Base-by-base conservation (phyloP, 2,329 filamentous ascomycete species). In the Penicillium sp. region DNA sequence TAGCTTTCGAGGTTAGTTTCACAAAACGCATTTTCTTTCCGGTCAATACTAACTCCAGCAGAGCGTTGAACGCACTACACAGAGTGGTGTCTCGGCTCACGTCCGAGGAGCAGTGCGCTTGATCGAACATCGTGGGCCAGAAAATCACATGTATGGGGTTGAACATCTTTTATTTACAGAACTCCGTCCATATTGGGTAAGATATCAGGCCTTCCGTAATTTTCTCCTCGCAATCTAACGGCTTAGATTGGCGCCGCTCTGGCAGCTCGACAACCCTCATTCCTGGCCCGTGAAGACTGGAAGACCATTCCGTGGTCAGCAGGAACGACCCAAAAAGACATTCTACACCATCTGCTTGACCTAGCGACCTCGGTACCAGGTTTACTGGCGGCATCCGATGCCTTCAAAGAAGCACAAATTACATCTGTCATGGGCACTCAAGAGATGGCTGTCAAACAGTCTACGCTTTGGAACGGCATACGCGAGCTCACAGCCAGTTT, bases 81-180 rank as follows among this genome's bases (percentile, higher is more conserved):
- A 71, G 37, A 67, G 59, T 4, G 71, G 68, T 19, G 67, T 76
- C 8, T 45, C 62, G 1, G 71, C 73, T 29, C 74, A 76, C 45
- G 68, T 74, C 15, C 61, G 65, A 42, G 74, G 74, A 45, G 74
- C 73, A 15, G 59, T 74, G 55, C 71, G 70, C 33, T 51, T 76
- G 51, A 71, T 76, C 23, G 70, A 75, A 47, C 73, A 75, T 56
- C 72, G 74, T 31, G 74, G 74, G 9, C 73, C 74, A 0, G 73
- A 75, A 49, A 75, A 71, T 37, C 74, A 76, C 57, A 71, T 75
- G 50, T 71, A 73, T 56, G 74, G 74, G 1, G 71, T 76, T 3
- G 74, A 76, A 48, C 74, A 76, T 63, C 60, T 74, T 4, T 54
- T 75, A 7, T 76, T 73, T 46, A 72, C 73, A 3, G 74, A 76